A percentile compares a stretch with the other conserved stretches of the same genome.
phyloP scores from a whole-genome alignment of 352 stramenopile species.

The Pythium scleroteichum region DNA sequence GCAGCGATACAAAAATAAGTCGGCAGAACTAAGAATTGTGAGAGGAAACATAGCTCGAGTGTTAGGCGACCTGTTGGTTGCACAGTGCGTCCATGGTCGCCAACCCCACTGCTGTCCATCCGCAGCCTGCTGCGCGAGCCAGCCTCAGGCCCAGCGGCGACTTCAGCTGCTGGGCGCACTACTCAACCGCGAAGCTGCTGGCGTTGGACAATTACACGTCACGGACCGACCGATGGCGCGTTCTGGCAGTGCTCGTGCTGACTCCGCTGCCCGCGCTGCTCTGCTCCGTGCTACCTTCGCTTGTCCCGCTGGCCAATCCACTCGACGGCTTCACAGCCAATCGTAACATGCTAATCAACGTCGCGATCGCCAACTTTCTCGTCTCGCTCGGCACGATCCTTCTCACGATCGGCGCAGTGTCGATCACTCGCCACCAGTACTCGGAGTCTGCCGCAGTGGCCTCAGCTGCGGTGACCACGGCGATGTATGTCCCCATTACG shows the following conservation, averaged over 20 bases:
- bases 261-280: slow-evolving; percentile 1
- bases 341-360: not conserved
- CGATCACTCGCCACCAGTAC: not conserved
- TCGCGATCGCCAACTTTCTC: not conserved
- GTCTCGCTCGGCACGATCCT: slow-evolving; percentile 8
- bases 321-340: not conserved
- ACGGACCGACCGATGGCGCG: not conserved
- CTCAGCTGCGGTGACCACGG: not conserved
- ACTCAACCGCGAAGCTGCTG: too few relatives aligned
- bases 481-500: not conserved
- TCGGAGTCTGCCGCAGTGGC: not conserved
- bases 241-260: slow-evolving; percentile 2
- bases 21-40: too few relatives aligned
- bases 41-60: too few relatives aligned
- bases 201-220: too few relatives aligned
- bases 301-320: not conserved
- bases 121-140: too few relatives aligned
- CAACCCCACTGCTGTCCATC: too few relatives aligned
- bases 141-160: too few relatives aligned
- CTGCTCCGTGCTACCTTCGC: not conserved
- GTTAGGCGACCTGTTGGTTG: too few relatives aligned
- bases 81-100: too few relatives aligned
- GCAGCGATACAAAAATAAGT: too few relatives aligned
- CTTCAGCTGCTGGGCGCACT: too few relatives aligned
- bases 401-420: slow-evolving; percentile 1